Percentiles rank a stretch among this genome's conserved stretches.
Evolutionary conservation across 2,329 filamentous ascomycete species (phyloP).

Genomic region (Diaporthe australafricana): DNA sequence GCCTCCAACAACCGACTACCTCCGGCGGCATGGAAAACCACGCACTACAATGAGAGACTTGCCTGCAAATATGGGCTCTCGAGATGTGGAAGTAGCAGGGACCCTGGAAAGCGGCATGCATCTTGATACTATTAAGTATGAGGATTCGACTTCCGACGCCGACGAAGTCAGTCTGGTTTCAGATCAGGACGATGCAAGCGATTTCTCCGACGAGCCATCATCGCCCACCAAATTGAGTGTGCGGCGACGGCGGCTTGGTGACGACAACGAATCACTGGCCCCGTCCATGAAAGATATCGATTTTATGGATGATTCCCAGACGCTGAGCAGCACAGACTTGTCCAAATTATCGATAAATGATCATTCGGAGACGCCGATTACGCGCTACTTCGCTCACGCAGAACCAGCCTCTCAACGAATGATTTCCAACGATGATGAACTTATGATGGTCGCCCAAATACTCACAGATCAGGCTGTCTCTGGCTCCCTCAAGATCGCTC

Average conservation of each 20-base stretch:
- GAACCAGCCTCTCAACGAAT: constrained; percentile 63
- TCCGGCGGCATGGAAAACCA: constrained; percentile 59
- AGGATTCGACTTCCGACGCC: constrained; percentile 56
- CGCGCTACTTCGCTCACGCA: constrained; percentile 69
- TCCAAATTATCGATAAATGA: constrained; percentile 61
- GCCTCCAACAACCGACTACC: constrained; percentile 60
- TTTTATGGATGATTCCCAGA: constrained; percentile 57
- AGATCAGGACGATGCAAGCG: constrained; percentile 66
- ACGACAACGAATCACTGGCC: constrained; percentile 64
- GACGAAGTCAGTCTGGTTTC: constrained; percentile 65
- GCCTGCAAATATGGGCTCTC: constrained; percentile 49
- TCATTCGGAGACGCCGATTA: constrained; percentile 60
- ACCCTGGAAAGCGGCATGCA: constrained; percentile 49
- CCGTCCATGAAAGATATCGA: constrained; percentile 64
- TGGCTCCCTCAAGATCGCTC: constrained; percentile 55
- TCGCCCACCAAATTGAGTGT: constrained; percentile 63
- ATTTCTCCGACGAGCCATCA: constrained; percentile 60
- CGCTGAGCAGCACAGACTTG: constrained; percentile 61
- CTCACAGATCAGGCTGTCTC: constrained; percentile 77
- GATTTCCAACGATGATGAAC: constrained; percentile 66
- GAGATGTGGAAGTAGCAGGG: constrained; percentile 52
- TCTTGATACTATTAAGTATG: constrained; percentile 53
- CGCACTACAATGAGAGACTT: constrained; percentile 52
- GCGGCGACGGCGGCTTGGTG: constrained; percentile 57
- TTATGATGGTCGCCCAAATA: constrained; percentile 76